A percentile compares a stretch with the other conserved stretches of the same genome.
phyloP scores from a whole-genome alignment of 306 rosid species.

The Hylodesmum podocarpum region DNA sequence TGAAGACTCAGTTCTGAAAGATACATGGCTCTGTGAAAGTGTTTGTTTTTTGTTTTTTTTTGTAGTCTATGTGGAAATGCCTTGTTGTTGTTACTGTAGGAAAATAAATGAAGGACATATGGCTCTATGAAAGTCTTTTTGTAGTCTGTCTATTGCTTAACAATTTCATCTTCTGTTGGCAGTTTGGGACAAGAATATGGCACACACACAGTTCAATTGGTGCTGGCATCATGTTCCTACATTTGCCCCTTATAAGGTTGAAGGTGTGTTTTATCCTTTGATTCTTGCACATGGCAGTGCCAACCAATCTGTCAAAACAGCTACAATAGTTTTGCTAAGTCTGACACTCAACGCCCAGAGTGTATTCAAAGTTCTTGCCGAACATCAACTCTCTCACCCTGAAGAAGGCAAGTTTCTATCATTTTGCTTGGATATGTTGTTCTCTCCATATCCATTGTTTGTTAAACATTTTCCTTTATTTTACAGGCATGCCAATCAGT shows the following conservation, averaged over 20 bases:
- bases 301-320: constrained; percentile 79
- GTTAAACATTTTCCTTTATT: neutral
- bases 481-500: constrained; percentile 75
- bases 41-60: too few relatives aligned
- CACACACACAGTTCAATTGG: constrained; percentile 90
- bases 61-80: neutral
- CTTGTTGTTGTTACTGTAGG: neutral
- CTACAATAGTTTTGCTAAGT: constrained; percentile 83
- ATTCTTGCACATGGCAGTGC: constrained; percentile 75
- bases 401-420: constrained; percentile 62
- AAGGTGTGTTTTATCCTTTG: constrained; percentile 81
- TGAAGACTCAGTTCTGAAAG: neutral
- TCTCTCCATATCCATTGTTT: neutral
- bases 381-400: constrained; percentile 74
- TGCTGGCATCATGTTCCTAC: constrained; percentile 95
- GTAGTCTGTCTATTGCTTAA: constrained; percentile 17
- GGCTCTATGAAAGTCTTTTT: neutral
- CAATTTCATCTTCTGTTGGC: constrained; percentile 27
- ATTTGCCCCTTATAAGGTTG: constrained; percentile 73
- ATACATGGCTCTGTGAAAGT: neutral
- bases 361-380: constrained; percentile 88
- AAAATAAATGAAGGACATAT: constrained; percentile 5
- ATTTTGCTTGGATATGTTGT: constrained; percentile 17
- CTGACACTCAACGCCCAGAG: constrained; percentile 94
- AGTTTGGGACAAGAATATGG: constrained; percentile 99